Evolutionary conservation across 2,329 filamentous ascomycete species (phyloP), one percentile per base, ranked within the genome.

Genomic region (Penicillium sp.): DNA sequence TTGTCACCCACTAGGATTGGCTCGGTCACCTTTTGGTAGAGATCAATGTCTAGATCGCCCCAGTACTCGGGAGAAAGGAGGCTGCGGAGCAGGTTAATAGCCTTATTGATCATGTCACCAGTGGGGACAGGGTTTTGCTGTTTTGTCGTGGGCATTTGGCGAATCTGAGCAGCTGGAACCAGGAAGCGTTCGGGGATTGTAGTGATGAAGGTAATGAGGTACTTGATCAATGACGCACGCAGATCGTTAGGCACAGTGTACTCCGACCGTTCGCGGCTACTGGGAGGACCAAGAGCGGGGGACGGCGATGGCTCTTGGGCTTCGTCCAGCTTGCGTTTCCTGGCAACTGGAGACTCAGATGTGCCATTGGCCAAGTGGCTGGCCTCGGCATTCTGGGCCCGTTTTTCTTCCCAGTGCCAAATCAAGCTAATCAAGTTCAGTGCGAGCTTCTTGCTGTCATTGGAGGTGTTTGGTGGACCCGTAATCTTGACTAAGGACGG

Each of bases 131-230:
- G 78, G 19, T 82, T 73, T 49, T 79, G 75, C 42, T 80, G 78
- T 35, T 79, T 79, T 25, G 79, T 77, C 42, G 76, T 72, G 1
- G 73, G 70, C 13, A 79, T 65, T 42, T 89, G 86, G 49, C 86
- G 84, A 42, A 86, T 81, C 66, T 87, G 89, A 15, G 85, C 82
- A 23, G 89, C 89, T 15, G 88, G 88, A 23, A 92, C 84, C 21
- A 87, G 87, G 71, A 90, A 97, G 35, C 93, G 86, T 74, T 97
- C 94, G 19, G 89, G 89, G 23, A 97, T 82, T 50, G 91, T 89
- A 1, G 92, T 93, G 66, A 97, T 96, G 75, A 97, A 97, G 60
- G 94, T 90, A 31, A 97, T 90, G 33, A 99, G 84, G 70, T 97
- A 99, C 75, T 96, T 97, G 48, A 97, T 84, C 80, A 99, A 89